Base-by-base conservation (phyloP, 148 eudicot genomes). In the Silene conica region DNA sequence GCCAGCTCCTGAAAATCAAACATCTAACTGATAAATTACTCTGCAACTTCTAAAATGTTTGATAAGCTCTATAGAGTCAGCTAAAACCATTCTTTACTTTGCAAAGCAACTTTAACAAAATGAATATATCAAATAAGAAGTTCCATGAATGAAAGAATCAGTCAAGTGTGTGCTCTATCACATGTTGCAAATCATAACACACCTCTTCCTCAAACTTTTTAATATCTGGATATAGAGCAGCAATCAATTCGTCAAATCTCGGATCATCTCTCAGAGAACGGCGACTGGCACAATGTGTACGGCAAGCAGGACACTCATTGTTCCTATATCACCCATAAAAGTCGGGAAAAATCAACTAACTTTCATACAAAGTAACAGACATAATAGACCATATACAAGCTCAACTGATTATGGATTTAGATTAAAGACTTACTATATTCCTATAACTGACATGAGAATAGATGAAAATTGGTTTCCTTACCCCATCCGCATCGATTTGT, bases 401-500 rank as follows among this genome's bases (percentile, higher is more conserved):
- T 4, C 25, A 59, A 76, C 26, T 19, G 14, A 66, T 20, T 50
- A 74, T 1, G 22, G 18, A 2, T 50, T 50, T 50, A 50, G 5
- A 50, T 50, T 13, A 13, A 50, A 50, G 55, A 50, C 55, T 50
- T 50, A 15, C 55, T 50, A 50, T 20, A 9, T 58, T 20, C 18
- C 21, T n/a, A 21, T 58, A 19, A 34, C 69, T 2, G 38, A 7
- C 25, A 65, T 8, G 38, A 66, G 23, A 41, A 66, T n/a, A 41
- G 54, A 12, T 38, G 12, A 34, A 66, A 7, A 80, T 67, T 54
- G 52, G 73, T 19, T 65, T 13, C 16, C 80, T 72, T 80, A 89
- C 97, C 97, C 97, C 66, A 91, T 80, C 59, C 97, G 88, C 93
- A 91, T 91, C 45, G 97, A 89, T 81, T 91, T 91, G 90, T 91